Evolutionary conservation across 495 filamentous ascomycete species (phyloP).

Genomic region (Podospora appendiculata): DNA sequence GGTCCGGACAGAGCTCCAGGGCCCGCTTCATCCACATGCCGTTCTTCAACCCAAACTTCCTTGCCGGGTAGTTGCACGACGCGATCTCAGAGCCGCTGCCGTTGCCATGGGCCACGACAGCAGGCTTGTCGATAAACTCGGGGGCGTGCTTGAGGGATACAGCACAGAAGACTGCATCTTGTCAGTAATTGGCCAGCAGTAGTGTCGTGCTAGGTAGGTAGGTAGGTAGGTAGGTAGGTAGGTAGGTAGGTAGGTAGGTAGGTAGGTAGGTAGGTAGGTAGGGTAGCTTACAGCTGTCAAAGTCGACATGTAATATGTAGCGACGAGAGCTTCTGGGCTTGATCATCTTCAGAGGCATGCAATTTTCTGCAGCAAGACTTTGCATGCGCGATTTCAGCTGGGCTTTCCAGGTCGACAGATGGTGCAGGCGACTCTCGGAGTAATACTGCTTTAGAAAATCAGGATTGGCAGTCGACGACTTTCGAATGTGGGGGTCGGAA

Average conservation of each 20-base stretch:
- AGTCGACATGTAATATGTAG: conserved; percentile 93
- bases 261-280: too few species aligned
- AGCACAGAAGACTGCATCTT: conserved; percentile 64
- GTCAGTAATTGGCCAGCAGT: not conserved
- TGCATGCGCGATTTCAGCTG: conserved; percentile 84
- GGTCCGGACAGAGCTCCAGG: conserved; percentile 69
- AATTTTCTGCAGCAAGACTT: conserved; percentile 58
- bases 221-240: too few species aligned
- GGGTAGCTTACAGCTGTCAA: conserved; percentile 61
- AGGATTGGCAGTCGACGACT: conserved; percentile 80
- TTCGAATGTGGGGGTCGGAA: conserved; percentile 70
- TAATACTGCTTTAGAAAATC: conserved; percentile 93
- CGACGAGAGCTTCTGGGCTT: conserved; percentile 52
- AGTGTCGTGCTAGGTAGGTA: too few species aligned
- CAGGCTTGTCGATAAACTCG: conserved; percentile 70
- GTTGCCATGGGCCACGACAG: conserved; percentile 79
- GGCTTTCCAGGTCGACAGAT: conserved; percentile 92
- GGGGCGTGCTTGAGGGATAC: conserved; percentile 75
- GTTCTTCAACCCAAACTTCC: conserved; percentile 80
- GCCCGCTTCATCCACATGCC: conserved; percentile 99
- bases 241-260: too few species aligned
- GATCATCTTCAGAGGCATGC: conserved; percentile 26
- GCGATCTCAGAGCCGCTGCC: conserved; percentile 90
- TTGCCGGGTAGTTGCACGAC: conserved; percentile 91
- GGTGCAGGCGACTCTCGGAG: conserved; percentile 85